Base-by-base conservation (phyloP, 176 grass and related monocot genomes). In the Phoenix dactylifera region DNA sequence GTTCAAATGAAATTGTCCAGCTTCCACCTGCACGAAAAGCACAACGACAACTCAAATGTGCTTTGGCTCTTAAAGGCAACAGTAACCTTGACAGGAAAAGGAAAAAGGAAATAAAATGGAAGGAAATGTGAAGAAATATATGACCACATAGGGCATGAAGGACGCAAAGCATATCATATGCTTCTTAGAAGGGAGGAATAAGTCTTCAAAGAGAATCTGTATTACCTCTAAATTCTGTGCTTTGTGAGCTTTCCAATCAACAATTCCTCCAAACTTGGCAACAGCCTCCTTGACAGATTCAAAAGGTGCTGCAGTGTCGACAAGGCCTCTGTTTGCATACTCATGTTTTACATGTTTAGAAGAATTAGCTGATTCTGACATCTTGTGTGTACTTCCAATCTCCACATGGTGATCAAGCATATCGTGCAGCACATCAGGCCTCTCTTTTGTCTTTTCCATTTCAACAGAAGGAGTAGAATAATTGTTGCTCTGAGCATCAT, bases 191-290 rank as follows among this genome's bases (percentile, higher is more conserved):
- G 2, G 35, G 35, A 12, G 7, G 5, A 30, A 30, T 30, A 44
- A 60, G 70, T 26, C 53, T 58, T 69, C 54, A 22, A 26, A 20
- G 59, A 58, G 58, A 60, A 35, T 29, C 35, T 74, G 28, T 66
- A 53, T 67, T 78, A 86, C 87, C 67, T 65, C 64, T 58, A 66
- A 32, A 52, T 39, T 7, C 26, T 74, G 48, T 64, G 54, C 39
- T 76, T 39, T 84, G 39, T 54, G 83, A 49, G 77, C 79, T 64
- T 80, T 90, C 86, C 80, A 95, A 66, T 84, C 84, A 24, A 87
- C 54, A 55, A 79, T 95, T 29, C 90, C 90, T 70, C 90, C 90
- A 68, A 90, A 84, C 68, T 59, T 87, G 62, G 86, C 76, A 66
- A 88, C 86, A 58, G 79, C 86, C 6, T 69, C 73, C 50, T 79